These are phyloP conservation scores for Lolium perenne DNA, from an alignment of 176 grass and related monocot genomes.

Conservation along the genomic window DNA sequence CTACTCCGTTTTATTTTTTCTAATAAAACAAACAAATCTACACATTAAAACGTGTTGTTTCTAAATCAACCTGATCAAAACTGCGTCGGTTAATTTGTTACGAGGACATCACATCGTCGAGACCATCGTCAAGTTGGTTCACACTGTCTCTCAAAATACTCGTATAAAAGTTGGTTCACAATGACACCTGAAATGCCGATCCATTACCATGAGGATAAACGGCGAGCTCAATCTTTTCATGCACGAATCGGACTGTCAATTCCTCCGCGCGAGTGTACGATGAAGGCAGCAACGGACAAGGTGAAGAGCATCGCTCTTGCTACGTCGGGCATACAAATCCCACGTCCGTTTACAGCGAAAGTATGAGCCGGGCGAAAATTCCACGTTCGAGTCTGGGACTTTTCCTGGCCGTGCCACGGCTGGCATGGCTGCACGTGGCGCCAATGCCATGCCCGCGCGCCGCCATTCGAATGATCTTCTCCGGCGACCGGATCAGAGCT, in stretches of 20 bases:
- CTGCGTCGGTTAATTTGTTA: too few species aligned
- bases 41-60: too few species aligned
- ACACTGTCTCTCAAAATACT: too few species aligned
- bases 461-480: neutral
- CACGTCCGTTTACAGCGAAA: neutral
- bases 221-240: neutral
- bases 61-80: too few species aligned
- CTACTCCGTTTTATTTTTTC: too few species aligned
- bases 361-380: neutral
- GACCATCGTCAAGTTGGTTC: neutral
- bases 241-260: neutral
- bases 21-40: too few species aligned
- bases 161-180: neutral
- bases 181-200: neutral
- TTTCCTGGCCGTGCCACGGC: neutral
- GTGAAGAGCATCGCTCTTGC: neutral
- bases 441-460: constrained; percentile 14
- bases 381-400: neutral
- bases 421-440: neutral
- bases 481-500: constrained; percentile 41
- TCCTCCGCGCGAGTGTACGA: neutral
- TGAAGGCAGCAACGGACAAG: too few species aligned
- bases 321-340: neutral
- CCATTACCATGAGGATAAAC: neutral
- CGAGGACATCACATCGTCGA: too few species aligned